Conservation (phyloP, 208 protist species). For the Porcisia deanei region DNA sequence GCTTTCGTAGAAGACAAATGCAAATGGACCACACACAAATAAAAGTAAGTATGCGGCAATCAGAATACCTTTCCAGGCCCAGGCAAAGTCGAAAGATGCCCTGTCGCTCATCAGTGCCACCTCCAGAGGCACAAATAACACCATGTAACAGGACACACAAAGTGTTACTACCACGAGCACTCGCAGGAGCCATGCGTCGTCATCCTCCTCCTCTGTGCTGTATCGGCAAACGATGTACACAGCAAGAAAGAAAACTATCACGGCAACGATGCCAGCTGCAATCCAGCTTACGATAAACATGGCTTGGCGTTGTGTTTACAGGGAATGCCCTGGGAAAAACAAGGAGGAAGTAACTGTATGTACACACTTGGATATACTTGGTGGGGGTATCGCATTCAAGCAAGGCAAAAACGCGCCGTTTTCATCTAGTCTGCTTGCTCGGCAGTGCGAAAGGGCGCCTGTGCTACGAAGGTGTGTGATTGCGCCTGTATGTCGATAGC, state of each 20-base stretch:
- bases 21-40: conserved; percentile 82
- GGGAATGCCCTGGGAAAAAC: conserved; percentile 6
- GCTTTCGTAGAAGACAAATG: conserved; percentile 90
- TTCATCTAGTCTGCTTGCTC: neutral
- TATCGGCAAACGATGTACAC: conserved; percentile 61
- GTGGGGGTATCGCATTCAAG: neutral
- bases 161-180: conserved; percentile 48
- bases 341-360: neutral
- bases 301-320: neutral
- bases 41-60: conserved; percentile 26
- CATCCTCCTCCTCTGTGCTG: conserved; percentile 58
- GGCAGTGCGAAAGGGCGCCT: neutral
- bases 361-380: neutral
- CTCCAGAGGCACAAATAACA: conserved; percentile 93
- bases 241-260: conserved; percentile 47
- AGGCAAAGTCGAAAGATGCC: conserved; percentile 14
- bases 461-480: neutral
- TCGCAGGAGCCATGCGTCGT: conserved; percentile 58
- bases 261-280: conserved; percentile 49
- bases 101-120: conserved; percentile 66
- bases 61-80: conserved; percentile 35
- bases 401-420: neutral
- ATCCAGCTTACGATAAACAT: conserved; percentile 43
- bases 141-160: conserved; percentile 52
- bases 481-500: neutral